Base-by-base conservation (phyloP, 2,329 filamentous ascomycete genomes). In the Fonsecaea erecta region DNA sequence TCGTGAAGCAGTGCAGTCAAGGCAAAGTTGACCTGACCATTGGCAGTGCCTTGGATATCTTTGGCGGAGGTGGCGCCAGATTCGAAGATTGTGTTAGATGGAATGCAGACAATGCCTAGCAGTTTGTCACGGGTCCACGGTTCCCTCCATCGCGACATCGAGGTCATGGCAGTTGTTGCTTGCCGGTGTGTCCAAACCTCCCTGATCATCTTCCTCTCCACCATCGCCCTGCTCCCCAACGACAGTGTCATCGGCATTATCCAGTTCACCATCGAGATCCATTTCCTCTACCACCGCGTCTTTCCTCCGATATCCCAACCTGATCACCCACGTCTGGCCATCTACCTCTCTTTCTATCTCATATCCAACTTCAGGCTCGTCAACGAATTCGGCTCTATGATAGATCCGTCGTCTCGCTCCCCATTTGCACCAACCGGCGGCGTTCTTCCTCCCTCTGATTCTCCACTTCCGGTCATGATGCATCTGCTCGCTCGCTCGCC, bases 1-100 rank as follows among this genome's bases (percentile, higher is more conserved):
- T 87, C 37, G 95, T 99, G 9, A 90, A 92, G 79, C 78, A 79
- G 48, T 81, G 97, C 69, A 97, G 94, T 77, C 77, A 79, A 37
- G 93, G 92, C 30, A 92, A 88, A 75, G 89, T 98, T 24, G 93
- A 99, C 75, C 82, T 99, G 72, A 99, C 95, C 0, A 98, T 98
- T 75, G 95, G 95, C 12, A 98, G 95, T 76, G 95, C 95, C 1
- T 79, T 99, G 73, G 95, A 99, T 79, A 93, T 97, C 70, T 99
- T 99, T 77, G 95, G 95, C 8, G 95, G 95, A 1, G 87, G 83
- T 18, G 91, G 92, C 1, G 92, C 97, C 60, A 92, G 85, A 68
- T 93, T 98, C 75, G 89, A 90, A 35, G 93, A 97, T 63, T 98
- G 94, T 76, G 88, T 97, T 37, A 81, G 83, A 72, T 99, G 95